Conservation (phyloP, 345 rosid species). For the Sonneratia alba region DNA sequence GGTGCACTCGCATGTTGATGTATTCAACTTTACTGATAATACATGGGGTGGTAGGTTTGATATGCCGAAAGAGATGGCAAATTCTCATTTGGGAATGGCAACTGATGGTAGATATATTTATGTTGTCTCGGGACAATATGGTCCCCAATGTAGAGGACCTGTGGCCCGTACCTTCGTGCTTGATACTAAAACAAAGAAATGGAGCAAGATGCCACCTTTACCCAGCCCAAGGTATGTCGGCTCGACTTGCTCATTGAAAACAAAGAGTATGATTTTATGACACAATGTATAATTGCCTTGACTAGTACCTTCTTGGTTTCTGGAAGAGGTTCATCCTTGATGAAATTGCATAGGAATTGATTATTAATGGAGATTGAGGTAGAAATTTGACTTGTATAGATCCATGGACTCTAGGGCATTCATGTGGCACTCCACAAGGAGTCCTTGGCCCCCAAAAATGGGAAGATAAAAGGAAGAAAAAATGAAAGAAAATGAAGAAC, state of each 20-base stretch:
- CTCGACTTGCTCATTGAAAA: not conserved
- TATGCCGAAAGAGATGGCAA: conserved; percentile 65
- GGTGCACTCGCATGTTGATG: conserved; percentile 87
- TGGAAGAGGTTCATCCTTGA: not conserved
- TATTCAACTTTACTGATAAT: conserved; percentile 53
- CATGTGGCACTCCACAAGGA: no score
- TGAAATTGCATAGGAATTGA: not conserved
- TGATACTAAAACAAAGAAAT: conserved; percentile 50
- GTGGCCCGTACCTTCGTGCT: conserved; percentile 43
- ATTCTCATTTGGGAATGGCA: conserved; percentile 73
- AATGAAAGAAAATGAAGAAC: not conserved
- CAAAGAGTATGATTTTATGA: not conserved
- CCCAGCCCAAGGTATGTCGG: conserved; percentile 58
- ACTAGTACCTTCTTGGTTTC: not conserved
- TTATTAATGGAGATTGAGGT: not conserved
- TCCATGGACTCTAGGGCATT: not conserved
- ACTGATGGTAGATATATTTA: conserved; percentile 66
- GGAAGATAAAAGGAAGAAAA: not conserved
- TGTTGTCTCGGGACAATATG: conserved; percentile 64
- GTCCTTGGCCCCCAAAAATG: not conserved
- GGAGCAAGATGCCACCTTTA: conserved; percentile 50
- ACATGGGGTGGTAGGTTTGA: conserved; percentile 54
- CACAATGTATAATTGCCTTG: not conserved
- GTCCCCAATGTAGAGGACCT: conserved; percentile 75
- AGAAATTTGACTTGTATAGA: not conserved